A percentile compares a stretch with the other conserved stretches of the same genome.
phyloP scores from a whole-genome alignment of 1,284 basidiomycete species.

The Sphaerobolus stellatus region DNA sequence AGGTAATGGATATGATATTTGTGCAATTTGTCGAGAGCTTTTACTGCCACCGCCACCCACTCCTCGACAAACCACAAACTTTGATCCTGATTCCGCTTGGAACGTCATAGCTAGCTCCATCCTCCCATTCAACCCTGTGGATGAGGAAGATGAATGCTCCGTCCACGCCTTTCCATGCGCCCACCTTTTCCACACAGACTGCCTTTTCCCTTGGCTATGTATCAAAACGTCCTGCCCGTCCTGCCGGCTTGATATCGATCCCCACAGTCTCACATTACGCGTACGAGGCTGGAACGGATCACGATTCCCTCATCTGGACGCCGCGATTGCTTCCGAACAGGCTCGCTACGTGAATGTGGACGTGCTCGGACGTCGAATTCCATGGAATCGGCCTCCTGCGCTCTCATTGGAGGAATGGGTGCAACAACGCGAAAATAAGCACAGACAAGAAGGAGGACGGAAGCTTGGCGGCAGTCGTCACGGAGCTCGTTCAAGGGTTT shows the following conservation, averaged over 20 bases:
- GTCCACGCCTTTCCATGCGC: slow-evolving; percentile 16
- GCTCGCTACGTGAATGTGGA: slow-evolving; percentile 10
- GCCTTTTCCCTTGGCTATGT: slow-evolving; percentile 16
- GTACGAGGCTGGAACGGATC: slow-evolving; percentile 6
- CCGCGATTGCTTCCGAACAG: not conserved
- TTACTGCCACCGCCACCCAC: too few species aligned
- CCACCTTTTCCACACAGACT: slow-evolving; percentile 15
- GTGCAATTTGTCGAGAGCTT: slow-evolving; percentile 15
- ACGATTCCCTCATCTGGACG: not conserved
- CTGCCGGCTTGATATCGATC: slow-evolving; percentile 16
- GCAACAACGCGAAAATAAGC: slow-evolving; percentile 3
- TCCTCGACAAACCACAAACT: not conserved
- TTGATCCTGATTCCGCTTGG: not conserved
- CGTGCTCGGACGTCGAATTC: slow-evolving; percentile 6
- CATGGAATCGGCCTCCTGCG: slow-evolving; percentile 6
- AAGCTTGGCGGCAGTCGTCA: too few species aligned
- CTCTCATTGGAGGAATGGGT: slow-evolving; percentile 10
- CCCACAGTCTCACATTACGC: slow-evolving; percentile 12
- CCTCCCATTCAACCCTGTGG: not conserved
- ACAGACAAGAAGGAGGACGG: too few species aligned
- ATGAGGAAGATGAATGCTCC: not conserved
- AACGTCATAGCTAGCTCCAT: not conserved
- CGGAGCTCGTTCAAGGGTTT: too few species aligned
- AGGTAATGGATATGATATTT: slow-evolving; percentile 11
- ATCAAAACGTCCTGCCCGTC: slow-evolving; percentile 16